Evolutionary conservation across 2,329 filamentous ascomycete genomes (phyloP).

Genomic region (Aspergillus clavatus): DNA sequence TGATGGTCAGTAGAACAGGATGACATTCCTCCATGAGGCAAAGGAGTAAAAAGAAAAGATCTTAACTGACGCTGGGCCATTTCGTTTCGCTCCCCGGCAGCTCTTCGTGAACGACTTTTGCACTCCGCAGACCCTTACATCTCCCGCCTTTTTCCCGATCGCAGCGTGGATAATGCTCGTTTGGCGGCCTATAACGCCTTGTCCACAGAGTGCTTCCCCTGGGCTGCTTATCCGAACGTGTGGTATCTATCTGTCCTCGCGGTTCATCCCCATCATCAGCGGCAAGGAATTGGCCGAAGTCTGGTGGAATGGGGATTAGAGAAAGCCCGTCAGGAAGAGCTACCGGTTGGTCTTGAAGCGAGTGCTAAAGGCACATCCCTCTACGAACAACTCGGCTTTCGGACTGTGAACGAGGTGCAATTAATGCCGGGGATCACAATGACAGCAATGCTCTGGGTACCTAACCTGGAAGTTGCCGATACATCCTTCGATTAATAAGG

Average conservation of each 20-base stretch:
- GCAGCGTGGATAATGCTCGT: conserved; percentile 8
- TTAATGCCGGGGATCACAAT: conserved; percentile 5
- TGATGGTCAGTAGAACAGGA: conserved; percentile 2
- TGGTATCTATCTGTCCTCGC: conserved; percentile 14
- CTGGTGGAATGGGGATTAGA: conserved; percentile 16
- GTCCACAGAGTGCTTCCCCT: conserved; percentile 4
- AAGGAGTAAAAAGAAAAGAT: neutral
- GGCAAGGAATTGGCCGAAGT: conserved; percentile 12
- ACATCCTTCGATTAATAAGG: no score
- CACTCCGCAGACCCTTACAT: neutral
- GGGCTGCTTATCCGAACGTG: conserved; percentile 2
- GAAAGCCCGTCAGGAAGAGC: conserved; percentile 13
- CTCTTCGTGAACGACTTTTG: conserved; percentile 5
- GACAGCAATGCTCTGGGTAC: conserved; percentile 10
- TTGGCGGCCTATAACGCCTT: conserved; percentile 4
- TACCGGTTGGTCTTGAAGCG: conserved; percentile 11
- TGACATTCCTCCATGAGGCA: neutral
- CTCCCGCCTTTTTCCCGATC: conserved; percentile 6
- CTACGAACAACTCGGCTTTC: conserved; percentile 8
- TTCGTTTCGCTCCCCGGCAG: neutral
- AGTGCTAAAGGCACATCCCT: conserved; percentile 4
- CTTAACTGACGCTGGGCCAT: neutral
- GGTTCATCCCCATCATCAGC: conserved; percentile 11
- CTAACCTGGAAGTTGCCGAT: no score
- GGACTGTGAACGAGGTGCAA: conserved; percentile 2